Conservation (phyloP, 768 basidiomycete genomes). For the Postia placenta region DNA sequence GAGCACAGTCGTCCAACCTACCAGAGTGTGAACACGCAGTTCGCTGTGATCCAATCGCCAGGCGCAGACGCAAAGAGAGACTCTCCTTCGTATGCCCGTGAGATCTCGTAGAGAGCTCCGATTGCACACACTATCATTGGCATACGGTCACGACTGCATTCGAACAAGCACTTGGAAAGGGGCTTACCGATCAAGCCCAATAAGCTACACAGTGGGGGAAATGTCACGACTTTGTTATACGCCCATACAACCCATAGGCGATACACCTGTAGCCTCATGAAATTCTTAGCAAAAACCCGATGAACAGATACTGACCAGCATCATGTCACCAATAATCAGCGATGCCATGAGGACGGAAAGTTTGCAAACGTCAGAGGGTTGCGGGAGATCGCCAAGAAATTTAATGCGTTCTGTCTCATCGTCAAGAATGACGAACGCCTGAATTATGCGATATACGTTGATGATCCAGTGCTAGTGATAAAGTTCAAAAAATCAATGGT, state of each 20-base stretch:
- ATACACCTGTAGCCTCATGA: neutral
- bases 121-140: neutral
- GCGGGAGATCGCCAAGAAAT: neutral
- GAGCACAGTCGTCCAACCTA: neutral
- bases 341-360: constrained; percentile 1
- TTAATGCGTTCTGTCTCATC: neutral
- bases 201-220: neutral
- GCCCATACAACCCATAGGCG: constrained; percentile 3
- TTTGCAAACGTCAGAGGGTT: neutral
- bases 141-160: neutral
- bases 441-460: neutral
- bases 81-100: neutral
- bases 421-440: neutral
- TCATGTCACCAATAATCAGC: constrained; percentile 2
- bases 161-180: no score
- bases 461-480: constrained; percentile 2
- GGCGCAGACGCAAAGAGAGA: neutral
- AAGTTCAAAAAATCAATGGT: neutral
- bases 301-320: neutral
- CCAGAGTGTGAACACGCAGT: constrained; percentile 4
- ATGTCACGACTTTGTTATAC: neutral
- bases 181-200: neutral
- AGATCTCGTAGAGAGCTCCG: neutral
- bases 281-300: neutral
- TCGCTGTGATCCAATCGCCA: constrained; percentile 1